Evolutionary conservation across 768 basidiomycete genomes (phyloP).

Genomic region (Tylopilus sp.): DNA sequence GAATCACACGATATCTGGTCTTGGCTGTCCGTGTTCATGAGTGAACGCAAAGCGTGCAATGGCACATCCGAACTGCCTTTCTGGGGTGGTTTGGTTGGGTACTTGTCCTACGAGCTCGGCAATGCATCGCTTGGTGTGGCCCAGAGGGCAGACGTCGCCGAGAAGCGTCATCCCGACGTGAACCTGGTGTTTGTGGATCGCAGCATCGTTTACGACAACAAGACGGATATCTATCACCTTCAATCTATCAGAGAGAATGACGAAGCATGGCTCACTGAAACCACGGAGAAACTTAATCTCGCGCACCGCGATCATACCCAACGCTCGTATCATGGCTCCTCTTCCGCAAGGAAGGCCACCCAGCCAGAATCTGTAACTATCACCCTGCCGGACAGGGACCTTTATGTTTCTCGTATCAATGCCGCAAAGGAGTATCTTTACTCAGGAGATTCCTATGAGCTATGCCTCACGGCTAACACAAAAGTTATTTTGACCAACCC

Average conservation of each 20-base stretch:
- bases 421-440: constrained; percentile 70
- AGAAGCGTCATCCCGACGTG: constrained; percentile 59
- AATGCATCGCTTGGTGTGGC: constrained; percentile 50
- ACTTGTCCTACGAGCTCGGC: constrained; percentile 78
- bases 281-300: constrained; percentile 20
- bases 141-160: constrained; percentile 27
- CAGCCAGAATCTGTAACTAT: constrained; percentile 31
- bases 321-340: constrained; percentile 9
- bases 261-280: constrained; percentile 55
- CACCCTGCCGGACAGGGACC: constrained; percentile 50
- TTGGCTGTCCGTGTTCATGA: constrained; percentile 74
- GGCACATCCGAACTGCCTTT: constrained; percentile 62
- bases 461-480: constrained; percentile 82
- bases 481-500: constrained; percentile 47
- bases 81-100: constrained; percentile 81
- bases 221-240: constrained; percentile 48
- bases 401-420: constrained; percentile 68
- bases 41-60: constrained; percentile 39
- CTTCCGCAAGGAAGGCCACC: constrained; percentile 29
- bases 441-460: constrained; percentile 88
- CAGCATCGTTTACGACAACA: constrained; percentile 64
- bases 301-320: constrained; percentile 11
- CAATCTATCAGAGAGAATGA: constrained; percentile 65
- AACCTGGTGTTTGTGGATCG: constrained; percentile 77
- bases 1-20: constrained; percentile 61